A percentile compares a stretch with the other conserved stretches of the same genome.
These are phyloP conservation scores for Lachnellula subtilissima DNA, from an alignment of 2,329 filamentous ascomycete species.

Conservation along the genomic window DNA sequence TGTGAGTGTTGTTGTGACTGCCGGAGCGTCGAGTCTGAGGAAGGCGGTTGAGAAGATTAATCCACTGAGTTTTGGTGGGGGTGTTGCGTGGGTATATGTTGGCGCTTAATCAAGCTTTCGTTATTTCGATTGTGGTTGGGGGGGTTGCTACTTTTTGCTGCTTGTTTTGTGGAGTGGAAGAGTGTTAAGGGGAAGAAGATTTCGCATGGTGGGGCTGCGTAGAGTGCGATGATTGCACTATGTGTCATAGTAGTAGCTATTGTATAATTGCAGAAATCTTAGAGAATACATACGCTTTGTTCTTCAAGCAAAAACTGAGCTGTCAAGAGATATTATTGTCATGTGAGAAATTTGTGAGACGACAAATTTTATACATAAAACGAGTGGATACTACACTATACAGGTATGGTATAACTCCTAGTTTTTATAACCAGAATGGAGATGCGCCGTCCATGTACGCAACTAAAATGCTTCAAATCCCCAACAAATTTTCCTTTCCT, in stretches of 20 bases:
- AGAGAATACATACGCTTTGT: too few species aligned
- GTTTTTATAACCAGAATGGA: background rate
- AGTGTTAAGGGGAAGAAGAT: slow-evolving; percentile 31
- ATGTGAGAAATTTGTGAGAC: background rate
- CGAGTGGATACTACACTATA: background rate
- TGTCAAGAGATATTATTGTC: background rate
- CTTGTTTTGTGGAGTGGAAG: slow-evolving; percentile 30
- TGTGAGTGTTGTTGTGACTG: slow-evolving; percentile 33
- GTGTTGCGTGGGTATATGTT: slow-evolving; percentile 40
- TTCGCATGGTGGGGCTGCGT: slow-evolving; percentile 15
- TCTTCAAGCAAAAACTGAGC: too few species aligned
- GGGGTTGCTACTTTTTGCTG: slow-evolving; percentile 23
- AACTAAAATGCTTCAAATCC: slow-evolving; percentile 2
- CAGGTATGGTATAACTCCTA: background rate
- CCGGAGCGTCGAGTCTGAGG: slow-evolving; percentile 40
- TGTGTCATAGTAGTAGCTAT: too few species aligned
- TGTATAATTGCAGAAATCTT: too few species aligned
- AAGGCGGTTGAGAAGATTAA: slow-evolving; percentile 27
- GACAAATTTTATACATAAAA: background rate
- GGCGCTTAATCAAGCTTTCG: slow-evolving; percentile 22
- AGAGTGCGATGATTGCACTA: background rate
- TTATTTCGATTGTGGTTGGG: slow-evolving; percentile 29
- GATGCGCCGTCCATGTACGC: slow-evolving; percentile 1
- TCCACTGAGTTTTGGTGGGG: slow-evolving; percentile 29
- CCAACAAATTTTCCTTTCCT: background rate